Evolutionary conservation across 1,139 yeast genomes (phyloP).

Genomic region (Suhomyces choctaworum): DNA sequence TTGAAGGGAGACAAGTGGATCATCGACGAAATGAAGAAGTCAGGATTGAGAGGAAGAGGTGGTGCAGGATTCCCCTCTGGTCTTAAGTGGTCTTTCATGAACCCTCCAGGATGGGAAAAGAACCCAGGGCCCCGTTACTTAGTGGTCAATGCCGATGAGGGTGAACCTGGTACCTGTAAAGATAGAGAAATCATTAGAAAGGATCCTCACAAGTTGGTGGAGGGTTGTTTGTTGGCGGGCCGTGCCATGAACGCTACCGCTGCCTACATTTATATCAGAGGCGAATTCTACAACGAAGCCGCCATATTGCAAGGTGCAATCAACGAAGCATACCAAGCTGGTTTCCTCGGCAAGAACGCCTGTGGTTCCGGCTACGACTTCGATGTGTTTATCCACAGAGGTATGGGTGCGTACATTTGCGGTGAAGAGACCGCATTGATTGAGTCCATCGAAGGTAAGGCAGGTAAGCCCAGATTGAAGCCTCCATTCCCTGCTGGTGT

Average conservation of each 20-base stretch:
- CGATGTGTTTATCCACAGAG: slow-evolving; percentile 81
- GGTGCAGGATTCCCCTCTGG: slow-evolving; percentile 95
- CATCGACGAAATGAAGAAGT: slow-evolving; percentile 78
- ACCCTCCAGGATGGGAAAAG: slow-evolving; percentile 93
- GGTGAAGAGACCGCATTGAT: slow-evolving; percentile 90
- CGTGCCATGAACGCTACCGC: slow-evolving; percentile 93
- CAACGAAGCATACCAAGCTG: slow-evolving; percentile 81
- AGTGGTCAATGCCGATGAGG: slow-evolving; percentile 90
- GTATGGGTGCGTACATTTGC: slow-evolving; percentile 90
- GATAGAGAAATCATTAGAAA: slow-evolving; percentile 87
- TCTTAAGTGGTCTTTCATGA: slow-evolving; percentile 89
- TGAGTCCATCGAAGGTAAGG: slow-evolving; percentile 86
- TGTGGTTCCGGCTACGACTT: slow-evolving; percentile 85
- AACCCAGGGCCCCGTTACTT: slow-evolving; percentile 81
- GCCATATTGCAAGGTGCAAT: slow-evolving; percentile 71
- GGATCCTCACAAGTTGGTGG: slow-evolving; percentile 87
- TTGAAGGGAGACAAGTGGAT: slow-evolving; percentile 86
- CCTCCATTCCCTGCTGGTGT: slow-evolving; percentile 96
- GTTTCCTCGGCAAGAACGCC: slow-evolving; percentile 77
- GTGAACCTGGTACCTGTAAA: slow-evolving; percentile 92
- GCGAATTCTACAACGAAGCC: slow-evolving; percentile 83
- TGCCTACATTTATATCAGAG: slow-evolving; percentile 85
- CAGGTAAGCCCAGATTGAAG: slow-evolving; percentile 88
- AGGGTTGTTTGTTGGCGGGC: slow-evolving; percentile 84
- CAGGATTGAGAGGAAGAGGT: slow-evolving; percentile 88